Evolutionary conservation across 331 rosid genomes (phyloP), one percentile per base, ranked within the genome.

Genomic region (Quercus phellos): DNA sequence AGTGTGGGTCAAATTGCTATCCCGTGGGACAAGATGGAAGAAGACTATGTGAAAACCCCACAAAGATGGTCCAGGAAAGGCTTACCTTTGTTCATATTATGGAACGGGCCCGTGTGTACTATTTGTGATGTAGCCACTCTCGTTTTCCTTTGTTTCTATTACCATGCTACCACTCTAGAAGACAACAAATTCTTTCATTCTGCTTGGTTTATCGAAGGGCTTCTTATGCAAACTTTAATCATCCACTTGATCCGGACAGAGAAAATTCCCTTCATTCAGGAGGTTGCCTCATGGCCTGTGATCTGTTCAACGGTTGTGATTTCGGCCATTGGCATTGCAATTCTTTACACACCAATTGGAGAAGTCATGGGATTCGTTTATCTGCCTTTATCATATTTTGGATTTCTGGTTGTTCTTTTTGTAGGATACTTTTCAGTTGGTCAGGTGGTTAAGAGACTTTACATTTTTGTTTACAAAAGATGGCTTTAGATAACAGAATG

Each of bases 1-100:
- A 90, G 97, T 30, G 81, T 86, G 43, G 96, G 96, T 51, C 97
- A 92, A 55, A 92, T 92, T 0, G 94, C 91, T 1, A 87, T 92
- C 30, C 96, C 97, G 6, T 90, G 97, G 97, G 96, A 92, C 74
- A 87, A 86, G 73, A 86, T 90, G 89, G 96, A 88, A 75, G 94
- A 87, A 56, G 91, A 89, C 21, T 85, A 73, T 59, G 67, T 90
- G 17, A 90, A 88, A 42, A 72, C 81, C 71, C 97, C 97, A 29
- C 92, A 89, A 54, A 90, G 84, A 55, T 90, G 87, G 88, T 87
- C 92, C 2, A 85, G 82, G 42, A 85, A 83, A 83, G 87, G 87
- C 11, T 82, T 90, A 13, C 85, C 88, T 0, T 82, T 86, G 94
- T 92, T 92, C 91, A 82, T 90, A 70, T 2, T 92, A 58, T 92